These are phyloP conservation scores for Thermothielavioides terrestris DNA, from an alignment of 495 filamentous ascomycete species.

Conservation along the genomic window DNA sequence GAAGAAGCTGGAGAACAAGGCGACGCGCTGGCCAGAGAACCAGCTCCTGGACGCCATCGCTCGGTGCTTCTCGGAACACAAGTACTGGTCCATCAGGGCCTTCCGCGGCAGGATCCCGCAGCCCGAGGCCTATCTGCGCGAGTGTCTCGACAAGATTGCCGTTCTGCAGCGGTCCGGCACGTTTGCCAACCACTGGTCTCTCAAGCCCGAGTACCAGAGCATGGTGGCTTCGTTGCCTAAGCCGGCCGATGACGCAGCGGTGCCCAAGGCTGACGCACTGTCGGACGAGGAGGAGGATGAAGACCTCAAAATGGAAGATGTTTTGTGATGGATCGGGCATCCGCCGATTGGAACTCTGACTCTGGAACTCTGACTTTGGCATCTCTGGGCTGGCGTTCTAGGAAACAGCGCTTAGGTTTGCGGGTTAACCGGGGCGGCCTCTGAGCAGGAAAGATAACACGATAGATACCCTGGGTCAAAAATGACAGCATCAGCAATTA, in stretches of 20 bases:
- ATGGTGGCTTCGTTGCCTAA: slow-evolving; percentile 43
- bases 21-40: slow-evolving; percentile 75
- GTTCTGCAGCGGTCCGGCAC: slow-evolving; percentile 67
- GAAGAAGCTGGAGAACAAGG: slow-evolving; percentile 64
- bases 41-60: slow-evolving; percentile 79
- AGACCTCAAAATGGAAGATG: slow-evolving; percentile 68
- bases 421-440: background rate
- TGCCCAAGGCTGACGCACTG: slow-evolving; percentile 31
- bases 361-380: background rate
- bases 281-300: slow-evolving; percentile 58
- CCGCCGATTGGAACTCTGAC: too few relatives aligned
- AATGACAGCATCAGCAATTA: background rate
- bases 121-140: slow-evolving; percentile 84
- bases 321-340: slow-evolving; percentile 30
- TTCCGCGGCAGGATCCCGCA: slow-evolving; percentile 66
- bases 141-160: slow-evolving; percentile 74
- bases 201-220: slow-evolving; percentile 63
- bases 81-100: slow-evolving; percentile 82
- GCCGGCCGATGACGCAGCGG: slow-evolving; percentile 36
- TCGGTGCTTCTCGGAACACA: slow-evolving; percentile 68
- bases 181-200: slow-evolving; percentile 74
- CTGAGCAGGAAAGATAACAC: slow-evolving; percentile 7
- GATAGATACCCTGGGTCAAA: slow-evolving; percentile 19
- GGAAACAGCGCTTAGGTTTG: background rate
- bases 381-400: slow-evolving; percentile 4